Percentiles rank a stretch among this genome's conserved stretches.
phyloP scores from a whole-genome alignment of 2,329 filamentous ascomycete genomes.

The Cladophialophora immunda region DNA sequence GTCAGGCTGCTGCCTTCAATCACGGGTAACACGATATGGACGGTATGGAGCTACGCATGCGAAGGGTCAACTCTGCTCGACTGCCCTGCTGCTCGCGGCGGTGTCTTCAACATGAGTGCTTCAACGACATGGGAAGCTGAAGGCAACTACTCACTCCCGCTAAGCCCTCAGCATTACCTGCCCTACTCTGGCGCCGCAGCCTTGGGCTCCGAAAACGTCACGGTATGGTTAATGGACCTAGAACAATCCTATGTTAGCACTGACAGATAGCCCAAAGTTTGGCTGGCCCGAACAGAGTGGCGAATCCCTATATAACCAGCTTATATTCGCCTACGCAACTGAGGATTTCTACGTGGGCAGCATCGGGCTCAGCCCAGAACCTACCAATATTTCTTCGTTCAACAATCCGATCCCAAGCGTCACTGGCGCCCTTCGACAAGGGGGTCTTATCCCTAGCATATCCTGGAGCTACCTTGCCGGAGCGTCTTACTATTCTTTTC shows the following conservation, averaged over 20 bases:
- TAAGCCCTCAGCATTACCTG: neutral
- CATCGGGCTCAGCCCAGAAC: neutral
- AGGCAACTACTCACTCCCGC: neutral
- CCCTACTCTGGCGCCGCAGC: neutral
- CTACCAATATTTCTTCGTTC: constrained; percentile 1
- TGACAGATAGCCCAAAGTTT: neutral
- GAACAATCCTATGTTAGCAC: neutral
- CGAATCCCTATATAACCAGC: neutral
- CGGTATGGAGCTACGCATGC: neutral
- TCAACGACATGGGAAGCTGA: neutral
- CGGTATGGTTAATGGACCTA: neutral
- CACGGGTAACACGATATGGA: neutral
- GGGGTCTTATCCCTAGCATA: constrained; percentile 8
- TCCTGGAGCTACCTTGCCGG: constrained; percentile 15
- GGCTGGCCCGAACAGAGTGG: neutral
- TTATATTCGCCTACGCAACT: neutral
- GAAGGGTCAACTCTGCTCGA: neutral
- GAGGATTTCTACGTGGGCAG: neutral
- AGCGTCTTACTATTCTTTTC: constrained; percentile 9
- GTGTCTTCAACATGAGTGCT: neutral
- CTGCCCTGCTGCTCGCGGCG: neutral
- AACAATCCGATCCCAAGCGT: constrained; percentile 18
- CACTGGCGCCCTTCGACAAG: constrained; percentile 11
- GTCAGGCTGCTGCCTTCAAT: neutral
- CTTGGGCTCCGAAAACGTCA: neutral